Conservation (phyloP, 2,329 filamentous ascomycete genomes). For the Paracoccidioides brasiliensis region DNA sequence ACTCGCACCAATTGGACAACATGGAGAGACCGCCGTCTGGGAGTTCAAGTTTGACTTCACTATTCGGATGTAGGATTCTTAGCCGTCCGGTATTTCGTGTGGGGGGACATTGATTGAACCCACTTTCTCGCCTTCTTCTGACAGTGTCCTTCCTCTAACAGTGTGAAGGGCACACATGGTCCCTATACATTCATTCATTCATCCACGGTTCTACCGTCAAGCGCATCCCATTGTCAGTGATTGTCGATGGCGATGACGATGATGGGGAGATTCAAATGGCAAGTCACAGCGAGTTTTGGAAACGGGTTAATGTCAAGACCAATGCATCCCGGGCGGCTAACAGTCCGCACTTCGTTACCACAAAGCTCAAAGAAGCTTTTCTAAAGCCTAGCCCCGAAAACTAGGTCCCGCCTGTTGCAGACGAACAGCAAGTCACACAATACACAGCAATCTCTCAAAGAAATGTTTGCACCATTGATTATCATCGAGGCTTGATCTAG, state of each 20-base stretch:
- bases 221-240: neutral
- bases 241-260: neutral
- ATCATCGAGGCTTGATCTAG: neutral
- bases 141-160: no score
- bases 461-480: neutral
- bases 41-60: no score
- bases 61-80: no score
- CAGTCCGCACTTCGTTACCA: neutral
- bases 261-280: neutral
- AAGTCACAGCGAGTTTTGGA: neutral
- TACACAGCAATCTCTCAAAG: neutral
- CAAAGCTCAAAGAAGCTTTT: no score
- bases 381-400: neutral
- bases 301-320: neutral
- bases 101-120: no score
- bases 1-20: no score
- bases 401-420: neutral
- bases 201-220: neutral
- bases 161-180: no score
- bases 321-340: neutral
- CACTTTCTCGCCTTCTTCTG: no score
- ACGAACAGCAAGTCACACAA: neutral
- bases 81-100: no score
- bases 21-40: no score
- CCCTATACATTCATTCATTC: neutral